These are phyloP conservation scores for Macadamia tetraphylla DNA, from an alignment of 164 flowering plant species.

Conservation along the genomic window DNA sequence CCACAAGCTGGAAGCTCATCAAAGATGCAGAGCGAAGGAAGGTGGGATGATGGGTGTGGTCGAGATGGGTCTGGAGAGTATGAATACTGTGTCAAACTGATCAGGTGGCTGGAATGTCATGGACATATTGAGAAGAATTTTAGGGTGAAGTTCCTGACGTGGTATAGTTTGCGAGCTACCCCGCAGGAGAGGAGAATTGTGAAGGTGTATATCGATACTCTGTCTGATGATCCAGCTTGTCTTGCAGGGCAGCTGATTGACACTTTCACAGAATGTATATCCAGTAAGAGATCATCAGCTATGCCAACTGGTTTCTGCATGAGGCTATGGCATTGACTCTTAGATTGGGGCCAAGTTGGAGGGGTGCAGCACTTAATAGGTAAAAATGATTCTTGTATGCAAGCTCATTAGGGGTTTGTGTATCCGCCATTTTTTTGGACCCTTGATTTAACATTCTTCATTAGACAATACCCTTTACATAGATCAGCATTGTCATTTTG, in stretches of 20 bases:
- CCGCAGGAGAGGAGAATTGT: slow-evolving; percentile 67
- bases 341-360: not conserved
- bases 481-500: not conserved
- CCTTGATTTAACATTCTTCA: not conserved
- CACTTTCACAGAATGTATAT: slow-evolving; percentile 64
- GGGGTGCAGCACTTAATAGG: not conserved
- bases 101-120: slow-evolving; percentile 76
- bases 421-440: slow-evolving; percentile 1
- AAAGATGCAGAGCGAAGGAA: slow-evolving; percentile 28
- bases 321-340: slow-evolving; percentile 70
- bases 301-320: slow-evolving; percentile 68
- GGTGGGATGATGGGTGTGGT: slow-evolving; percentile 23
- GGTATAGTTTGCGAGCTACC: slow-evolving; percentile 87
- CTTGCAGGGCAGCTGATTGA: slow-evolving; percentile 90
- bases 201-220: slow-evolving; percentile 69
- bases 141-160: slow-evolving; percentile 81
- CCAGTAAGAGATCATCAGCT: slow-evolving; percentile 36
- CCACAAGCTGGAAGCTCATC: slow-evolving; percentile 39
- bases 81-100: slow-evolving; percentile 72
- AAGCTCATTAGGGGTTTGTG: slow-evolving; percentile 14
- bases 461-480: not conserved
- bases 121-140: slow-evolving; percentile 74
- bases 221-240: slow-evolving; percentile 65
- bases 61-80: slow-evolving; percentile 45
- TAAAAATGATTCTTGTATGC: slow-evolving; percentile 16